Conservation (phyloP, 805 yeast genomes). For the Metschnikowia koreensis region DNA sequence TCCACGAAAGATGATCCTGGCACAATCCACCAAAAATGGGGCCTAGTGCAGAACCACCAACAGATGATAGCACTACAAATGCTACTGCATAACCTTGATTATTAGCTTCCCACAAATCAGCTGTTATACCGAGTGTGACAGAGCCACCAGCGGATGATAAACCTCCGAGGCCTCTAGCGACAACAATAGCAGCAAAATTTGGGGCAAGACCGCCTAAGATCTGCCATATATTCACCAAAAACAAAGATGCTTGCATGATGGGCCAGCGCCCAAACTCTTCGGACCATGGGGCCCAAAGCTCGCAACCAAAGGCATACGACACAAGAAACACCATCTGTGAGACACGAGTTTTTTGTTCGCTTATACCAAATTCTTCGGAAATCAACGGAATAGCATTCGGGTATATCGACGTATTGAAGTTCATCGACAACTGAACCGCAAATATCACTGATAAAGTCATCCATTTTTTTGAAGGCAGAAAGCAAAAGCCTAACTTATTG, state of each 20-base stretch:
- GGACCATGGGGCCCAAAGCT: constrained; percentile 37
- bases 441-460: constrained; percentile 34
- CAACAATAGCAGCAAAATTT: constrained; percentile 25
- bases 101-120: constrained; percentile 34
- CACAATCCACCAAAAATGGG: constrained; percentile 30
- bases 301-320: constrained; percentile 34
- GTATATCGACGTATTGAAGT: constrained; percentile 38
- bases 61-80: constrained; percentile 31
- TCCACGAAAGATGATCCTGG: constrained; percentile 20
- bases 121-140: constrained; percentile 33
- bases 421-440: constrained; percentile 40
- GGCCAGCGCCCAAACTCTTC: constrained; percentile 37
- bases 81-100: constrained; percentile 34
- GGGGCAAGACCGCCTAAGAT: constrained; percentile 32
- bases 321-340: constrained; percentile 31
- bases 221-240: constrained; percentile 33
- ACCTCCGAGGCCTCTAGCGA: constrained; percentile 30
- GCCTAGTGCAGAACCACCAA: constrained; percentile 31
- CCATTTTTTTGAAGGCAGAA: constrained; percentile 35
- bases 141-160: constrained; percentile 34
- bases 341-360: constrained; percentile 24
- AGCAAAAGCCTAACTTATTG: constrained; percentile 34
- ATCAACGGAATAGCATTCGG: constrained; percentile 24
- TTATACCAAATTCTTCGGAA: constrained; percentile 23
- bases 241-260: constrained; percentile 29